Conservation (phyloP, 495 filamentous ascomycete genomes). For the Staphylotrichum tortipilum region DNA sequence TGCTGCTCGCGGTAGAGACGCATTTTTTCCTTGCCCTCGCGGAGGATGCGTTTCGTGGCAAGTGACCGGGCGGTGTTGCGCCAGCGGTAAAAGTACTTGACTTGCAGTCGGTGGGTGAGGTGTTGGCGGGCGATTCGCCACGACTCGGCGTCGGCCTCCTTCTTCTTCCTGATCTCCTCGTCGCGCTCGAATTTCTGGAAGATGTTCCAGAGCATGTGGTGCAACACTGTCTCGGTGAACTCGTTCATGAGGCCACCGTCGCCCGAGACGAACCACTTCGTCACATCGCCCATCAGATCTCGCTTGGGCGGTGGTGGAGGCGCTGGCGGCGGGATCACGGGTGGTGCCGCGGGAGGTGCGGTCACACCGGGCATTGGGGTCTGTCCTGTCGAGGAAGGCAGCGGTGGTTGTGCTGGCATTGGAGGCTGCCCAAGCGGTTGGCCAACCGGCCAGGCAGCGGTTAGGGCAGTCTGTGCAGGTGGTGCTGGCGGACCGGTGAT, state of each 20-base stretch:
- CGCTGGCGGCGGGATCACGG: neutral
- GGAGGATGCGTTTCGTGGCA: slow-evolving; percentile 27
- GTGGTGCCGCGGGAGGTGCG: neutral
- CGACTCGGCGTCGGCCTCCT: slow-evolving; percentile 35
- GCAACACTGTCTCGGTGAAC: slow-evolving; percentile 28
- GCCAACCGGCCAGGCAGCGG: neutral
- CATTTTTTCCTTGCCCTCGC: slow-evolving; percentile 25
- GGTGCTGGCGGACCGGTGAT: neutral
- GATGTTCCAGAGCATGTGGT: slow-evolving; percentile 24
- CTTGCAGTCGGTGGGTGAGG: slow-evolving; percentile 31
- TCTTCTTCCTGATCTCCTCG: slow-evolving; percentile 27
- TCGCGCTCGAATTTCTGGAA: slow-evolving; percentile 27
- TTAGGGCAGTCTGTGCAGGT: neutral
- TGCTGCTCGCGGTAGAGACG: slow-evolving; percentile 20
- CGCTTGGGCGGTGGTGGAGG: slow-evolving; percentile 5
- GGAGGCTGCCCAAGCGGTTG: neutral
- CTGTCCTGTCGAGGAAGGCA: neutral
- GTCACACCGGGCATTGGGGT: neutral
- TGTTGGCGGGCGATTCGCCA: slow-evolving; percentile 32
- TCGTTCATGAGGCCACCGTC: slow-evolving; percentile 37
- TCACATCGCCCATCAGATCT: slow-evolving; percentile 33
- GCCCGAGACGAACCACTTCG: slow-evolving; percentile 39
- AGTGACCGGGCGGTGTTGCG: slow-evolving; percentile 28
- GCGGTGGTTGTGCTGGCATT: too few species aligned
- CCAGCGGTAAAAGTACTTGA: slow-evolving; percentile 45